Conservation (phyloP, 495 filamentous ascomycete species). For the Talaromyces liani region DNA sequence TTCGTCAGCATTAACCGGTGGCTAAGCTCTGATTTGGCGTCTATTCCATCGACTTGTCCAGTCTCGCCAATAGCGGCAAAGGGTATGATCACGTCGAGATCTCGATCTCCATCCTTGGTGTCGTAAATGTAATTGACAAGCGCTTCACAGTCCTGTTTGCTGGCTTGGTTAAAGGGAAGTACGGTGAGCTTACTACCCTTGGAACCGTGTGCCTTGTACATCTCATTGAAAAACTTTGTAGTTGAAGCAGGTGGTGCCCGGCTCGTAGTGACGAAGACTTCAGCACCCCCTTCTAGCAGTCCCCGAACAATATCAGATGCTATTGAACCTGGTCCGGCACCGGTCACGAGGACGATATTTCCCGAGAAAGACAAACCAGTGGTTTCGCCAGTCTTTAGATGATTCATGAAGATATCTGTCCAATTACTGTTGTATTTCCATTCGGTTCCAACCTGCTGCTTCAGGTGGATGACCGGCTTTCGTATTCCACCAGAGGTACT, state of each 20-base stretch:
- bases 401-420: constrained; percentile 83
- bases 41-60: constrained; percentile 16
- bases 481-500: constrained; percentile 54
- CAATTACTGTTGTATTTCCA: constrained; percentile 99
- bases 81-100: constrained; percentile 89
- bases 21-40: constrained; percentile 14
- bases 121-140: constrained; percentile 96
- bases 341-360: constrained; percentile 96
- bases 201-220: constrained; percentile 90
- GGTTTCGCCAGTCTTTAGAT: constrained; percentile 77
- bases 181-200: constrained; percentile 94
- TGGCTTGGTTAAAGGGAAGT: constrained; percentile 97
- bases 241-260: constrained; percentile 84
- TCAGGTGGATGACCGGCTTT: constrained; percentile 95
- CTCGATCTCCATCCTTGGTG: constrained; percentile 71
- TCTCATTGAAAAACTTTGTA: constrained; percentile 97
- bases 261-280: constrained; percentile 91
- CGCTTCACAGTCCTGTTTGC: constrained; percentile 91
- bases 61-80: constrained; percentile 76
- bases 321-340: constrained; percentile 94
- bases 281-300: constrained; percentile 89
- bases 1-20: constrained; percentile 20
- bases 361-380: constrained; percentile 82
- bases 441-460: constrained; percentile 84
- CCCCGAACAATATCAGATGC: constrained; percentile 95